These are phyloP conservation scores for Xylaria multiplex DNA, from an alignment of 2,329 filamentous ascomycete species.

Conservation along the genomic window DNA sequence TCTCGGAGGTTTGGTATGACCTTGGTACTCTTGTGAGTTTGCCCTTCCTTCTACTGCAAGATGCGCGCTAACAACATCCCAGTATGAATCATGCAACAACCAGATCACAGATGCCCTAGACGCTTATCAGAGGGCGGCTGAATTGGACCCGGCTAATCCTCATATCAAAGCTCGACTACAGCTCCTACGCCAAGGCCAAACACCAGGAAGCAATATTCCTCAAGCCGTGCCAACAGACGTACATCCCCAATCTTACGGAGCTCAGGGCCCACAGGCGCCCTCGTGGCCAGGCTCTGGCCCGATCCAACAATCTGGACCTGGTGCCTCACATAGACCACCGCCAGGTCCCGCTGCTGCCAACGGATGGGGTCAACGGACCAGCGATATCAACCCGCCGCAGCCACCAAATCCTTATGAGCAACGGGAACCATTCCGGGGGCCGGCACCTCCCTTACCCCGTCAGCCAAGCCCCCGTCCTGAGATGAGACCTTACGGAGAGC, in stretches of 20 bases:
- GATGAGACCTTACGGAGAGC: constrained; percentile 75
- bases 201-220: constrained; percentile 73
- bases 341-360: constrained; percentile 66
- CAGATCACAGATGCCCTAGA: constrained; percentile 96
- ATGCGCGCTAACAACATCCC: constrained; percentile 46
- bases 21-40: constrained; percentile 87
- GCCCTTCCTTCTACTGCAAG: constrained; percentile 30
- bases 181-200: constrained; percentile 83
- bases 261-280: constrained; percentile 84
- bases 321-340: constrained; percentile 70
- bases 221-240: constrained; percentile 93
- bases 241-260: constrained; percentile 91
- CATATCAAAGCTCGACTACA: constrained; percentile 97
- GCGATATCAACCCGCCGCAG: constrained; percentile 82
- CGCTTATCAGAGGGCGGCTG: constrained; percentile 92
- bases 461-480: constrained; percentile 83
- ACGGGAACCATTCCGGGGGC: constrained; percentile 75
- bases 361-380: constrained; percentile 70
- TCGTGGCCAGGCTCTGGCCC: constrained; percentile 87
- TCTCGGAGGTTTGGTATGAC: constrained; percentile 99
- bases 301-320: constrained; percentile 57
- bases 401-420: constrained; percentile 85
- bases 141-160: constrained; percentile 90
- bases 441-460: constrained; percentile 72
- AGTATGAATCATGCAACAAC: constrained; percentile 99